Percentiles rank a stretch among this genome's conserved stretches.
Conservation (phyloP, 441 rosid genomes). For the Eutrema salsugineum region DNA sequence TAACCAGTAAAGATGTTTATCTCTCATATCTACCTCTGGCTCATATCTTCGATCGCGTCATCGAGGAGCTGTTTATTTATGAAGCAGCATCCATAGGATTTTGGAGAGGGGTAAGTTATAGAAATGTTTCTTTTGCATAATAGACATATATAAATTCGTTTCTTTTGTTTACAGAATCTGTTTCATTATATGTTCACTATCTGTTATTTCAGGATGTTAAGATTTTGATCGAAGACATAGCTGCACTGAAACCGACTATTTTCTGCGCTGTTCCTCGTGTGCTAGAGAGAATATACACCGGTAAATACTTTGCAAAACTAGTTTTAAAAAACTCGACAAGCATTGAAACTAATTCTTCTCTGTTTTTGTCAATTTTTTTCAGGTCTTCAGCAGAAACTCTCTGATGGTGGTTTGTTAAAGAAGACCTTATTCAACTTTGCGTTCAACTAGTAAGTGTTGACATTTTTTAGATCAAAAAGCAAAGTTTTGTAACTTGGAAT, state of each 20-base stretch:
- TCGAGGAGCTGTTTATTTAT: conserved; percentile 74
- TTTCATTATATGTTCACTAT: neutral
- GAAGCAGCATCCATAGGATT: conserved; percentile 87
- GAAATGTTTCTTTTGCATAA: neutral
- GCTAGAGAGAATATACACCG: conserved; percentile 75
- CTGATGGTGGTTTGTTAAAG: conserved; percentile 58
- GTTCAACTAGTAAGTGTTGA: conserved; percentile 53
- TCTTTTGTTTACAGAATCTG: conserved; percentile 3
- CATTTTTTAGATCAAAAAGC: neutral
- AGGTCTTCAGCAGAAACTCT: conserved; percentile 87
- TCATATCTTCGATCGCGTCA: conserved; percentile 90
- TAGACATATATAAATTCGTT: neutral
- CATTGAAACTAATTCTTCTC: neutral
- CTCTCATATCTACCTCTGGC: conserved; percentile 98
- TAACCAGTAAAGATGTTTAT: conserved; percentile 65
- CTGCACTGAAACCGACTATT: conserved; percentile 80
- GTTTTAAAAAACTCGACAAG: neutral
- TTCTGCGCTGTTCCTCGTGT: conserved; percentile 99
- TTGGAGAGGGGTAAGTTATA: conserved; percentile 58
- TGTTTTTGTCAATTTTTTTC: conserved; percentile 16
- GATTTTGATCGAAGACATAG: conserved; percentile 77
- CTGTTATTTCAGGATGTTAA: conserved; percentile 72
- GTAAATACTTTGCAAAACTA: conserved; percentile 31
- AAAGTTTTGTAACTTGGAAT: neutral
- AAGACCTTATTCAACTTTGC: conserved; percentile 67